Percentiles rank a stretch among this genome's conserved stretches.
These are phyloP conservation scores for Syzygium oleosum DNA, from an alignment of 345 rosid species.

Conservation along the genomic window DNA sequence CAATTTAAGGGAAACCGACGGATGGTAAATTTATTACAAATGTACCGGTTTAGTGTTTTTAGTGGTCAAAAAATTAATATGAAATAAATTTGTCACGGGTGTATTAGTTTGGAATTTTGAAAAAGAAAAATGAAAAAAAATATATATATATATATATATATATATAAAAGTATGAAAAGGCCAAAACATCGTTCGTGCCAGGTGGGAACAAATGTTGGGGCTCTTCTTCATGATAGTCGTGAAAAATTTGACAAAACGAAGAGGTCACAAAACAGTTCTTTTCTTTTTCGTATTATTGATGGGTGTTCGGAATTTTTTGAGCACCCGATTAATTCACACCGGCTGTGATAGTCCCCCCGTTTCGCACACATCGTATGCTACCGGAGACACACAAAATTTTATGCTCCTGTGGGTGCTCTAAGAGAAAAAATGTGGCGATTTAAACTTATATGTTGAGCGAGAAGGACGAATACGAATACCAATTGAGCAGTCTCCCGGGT, in stretches of 20 bases:
- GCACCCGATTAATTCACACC: not conserved
- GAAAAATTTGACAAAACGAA: not conserved
- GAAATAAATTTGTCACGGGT: too few species aligned
- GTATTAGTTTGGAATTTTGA: too few species aligned
- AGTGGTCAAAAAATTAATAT: too few species aligned
- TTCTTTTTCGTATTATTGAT: not conserved
- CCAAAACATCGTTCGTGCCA: not conserved
- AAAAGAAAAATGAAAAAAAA: not conserved
- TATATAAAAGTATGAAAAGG: not conserved
- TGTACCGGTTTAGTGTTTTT: too few species aligned
- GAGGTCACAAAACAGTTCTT: not conserved
- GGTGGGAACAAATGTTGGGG: not conserved
- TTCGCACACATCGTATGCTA: not conserved
- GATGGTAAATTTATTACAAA: too few species aligned
- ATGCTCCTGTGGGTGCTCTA: not conserved
- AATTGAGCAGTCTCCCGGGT: not conserved
- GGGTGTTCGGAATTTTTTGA: not conserved
- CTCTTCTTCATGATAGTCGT: not conserved
- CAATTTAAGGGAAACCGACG: too few species aligned
- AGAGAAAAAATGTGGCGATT: not conserved
- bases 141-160: not conserved
- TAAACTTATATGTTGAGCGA: not conserved
- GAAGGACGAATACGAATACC: not conserved
- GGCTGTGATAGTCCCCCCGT: not conserved
- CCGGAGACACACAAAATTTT: not conserved